A percentile compares a stretch with the other conserved stretches of the same genome.
Conservation (phyloP, 2,329 filamentous ascomycete genomes). For the Phaeosphaeria sp. region DNA sequence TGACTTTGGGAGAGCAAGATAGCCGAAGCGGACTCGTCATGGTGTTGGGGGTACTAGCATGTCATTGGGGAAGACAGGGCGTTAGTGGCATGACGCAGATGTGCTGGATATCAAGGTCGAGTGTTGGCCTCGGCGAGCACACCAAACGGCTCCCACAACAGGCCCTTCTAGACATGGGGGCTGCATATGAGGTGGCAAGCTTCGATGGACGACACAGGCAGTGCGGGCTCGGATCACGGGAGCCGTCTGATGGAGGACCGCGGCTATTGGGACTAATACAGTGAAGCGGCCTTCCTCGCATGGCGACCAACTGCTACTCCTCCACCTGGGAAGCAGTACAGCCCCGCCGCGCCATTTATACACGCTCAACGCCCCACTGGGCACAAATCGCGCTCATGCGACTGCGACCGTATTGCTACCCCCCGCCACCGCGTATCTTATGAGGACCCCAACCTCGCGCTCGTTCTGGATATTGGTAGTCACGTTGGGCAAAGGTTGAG, state of each 20-base stretch:
- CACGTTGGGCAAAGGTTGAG: constrained; percentile 10
- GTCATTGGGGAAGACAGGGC: background rate
- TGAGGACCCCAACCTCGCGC: constrained; percentile 3
- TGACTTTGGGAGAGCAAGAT: background rate
- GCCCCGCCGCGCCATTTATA: constrained; percentile 6
- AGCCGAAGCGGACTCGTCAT: background rate
- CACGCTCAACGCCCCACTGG: background rate
- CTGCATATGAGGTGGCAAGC: constrained; percentile 10
- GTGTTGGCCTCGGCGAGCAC: constrained; percentile 1
- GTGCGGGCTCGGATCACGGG: constrained; percentile 3
- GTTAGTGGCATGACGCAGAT: background rate
- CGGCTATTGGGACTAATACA: constrained; percentile 7
- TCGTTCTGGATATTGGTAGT: constrained; percentile 7
- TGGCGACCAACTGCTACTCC: constrained; percentile 8
- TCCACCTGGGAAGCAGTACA: background rate
- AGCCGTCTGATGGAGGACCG: constrained; percentile 3
- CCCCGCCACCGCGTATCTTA: background rate
- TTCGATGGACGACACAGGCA: background rate
- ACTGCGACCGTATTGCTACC: constrained; percentile 6
- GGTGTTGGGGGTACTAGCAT: background rate
- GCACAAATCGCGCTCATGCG: constrained; percentile 12
- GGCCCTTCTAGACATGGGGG: constrained; percentile 4
- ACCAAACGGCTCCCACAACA: constrained; percentile 1
- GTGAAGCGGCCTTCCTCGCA: constrained; percentile 9
- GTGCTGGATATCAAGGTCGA: background rate